A percentile compares a stretch with the other conserved stretches of the same genome.
Evolutionary conservation across 345 rosid species (phyloP).

Genomic region (Pseudoturritis turrita): DNA sequence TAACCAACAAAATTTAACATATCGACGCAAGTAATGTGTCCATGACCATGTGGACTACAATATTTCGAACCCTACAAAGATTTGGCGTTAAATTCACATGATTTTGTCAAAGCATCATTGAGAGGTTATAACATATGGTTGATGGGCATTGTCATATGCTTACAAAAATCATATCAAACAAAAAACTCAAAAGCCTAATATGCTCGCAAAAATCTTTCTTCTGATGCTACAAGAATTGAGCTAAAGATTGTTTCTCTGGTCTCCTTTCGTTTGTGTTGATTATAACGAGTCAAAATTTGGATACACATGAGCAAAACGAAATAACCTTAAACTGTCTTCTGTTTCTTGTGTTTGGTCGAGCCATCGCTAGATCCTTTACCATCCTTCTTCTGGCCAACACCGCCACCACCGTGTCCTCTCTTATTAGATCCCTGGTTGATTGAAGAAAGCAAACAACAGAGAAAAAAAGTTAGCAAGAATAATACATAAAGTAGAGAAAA

Average conservation of each 20-base stretch:
- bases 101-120: background rate
- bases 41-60: background rate
- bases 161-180: background rate
- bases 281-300: constrained; percentile 19
- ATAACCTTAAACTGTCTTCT: constrained; percentile 20
- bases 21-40: background rate
- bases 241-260: background rate
- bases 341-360: constrained; percentile 23
- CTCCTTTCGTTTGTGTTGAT: constrained; percentile 3
- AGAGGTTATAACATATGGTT: background rate
- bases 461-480: background rate
- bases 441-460: background rate
- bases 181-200: background rate
- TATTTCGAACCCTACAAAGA: constrained; percentile 5
- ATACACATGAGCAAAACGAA: background rate
- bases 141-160: background rate
- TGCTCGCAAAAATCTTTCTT: background rate
- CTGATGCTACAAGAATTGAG: background rate
- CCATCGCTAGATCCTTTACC: constrained; percentile 16
- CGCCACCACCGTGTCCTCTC: constrained; percentile 15
- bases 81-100: background rate
- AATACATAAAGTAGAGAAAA: background rate
- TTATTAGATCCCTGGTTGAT: constrained; percentile 28
- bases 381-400: constrained; percentile 27
- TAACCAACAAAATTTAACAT: background rate